phyloP scores from a whole-genome alignment of 169 alveolate species.

The Plasmodium fragile region DNA sequence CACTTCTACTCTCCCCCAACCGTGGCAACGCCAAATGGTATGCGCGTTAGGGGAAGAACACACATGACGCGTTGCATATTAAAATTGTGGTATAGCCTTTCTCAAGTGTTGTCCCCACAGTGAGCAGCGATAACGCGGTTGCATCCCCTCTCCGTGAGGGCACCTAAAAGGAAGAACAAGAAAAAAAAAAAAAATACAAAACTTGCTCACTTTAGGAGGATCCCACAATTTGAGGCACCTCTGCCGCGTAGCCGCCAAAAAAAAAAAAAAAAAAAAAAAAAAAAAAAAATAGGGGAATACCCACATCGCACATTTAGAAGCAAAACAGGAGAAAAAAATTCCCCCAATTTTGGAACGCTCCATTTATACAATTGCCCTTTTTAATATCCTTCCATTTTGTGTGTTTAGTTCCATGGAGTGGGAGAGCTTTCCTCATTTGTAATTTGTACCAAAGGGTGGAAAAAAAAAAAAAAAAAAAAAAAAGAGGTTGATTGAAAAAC shows the following conservation, averaged over 20 bases:
- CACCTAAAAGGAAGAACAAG: neutral
- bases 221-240: neutral
- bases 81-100: neutral
- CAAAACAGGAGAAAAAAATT: neutral
- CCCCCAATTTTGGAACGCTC: neutral
- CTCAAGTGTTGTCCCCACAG: neutral
- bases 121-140: neutral
- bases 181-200: too few relatives aligned
- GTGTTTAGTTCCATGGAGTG: neutral
- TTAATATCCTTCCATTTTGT: neutral
- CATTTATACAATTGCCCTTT: neutral
- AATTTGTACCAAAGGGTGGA: neutral
- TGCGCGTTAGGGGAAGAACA: neutral
- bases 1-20: neutral
- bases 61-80: neutral
- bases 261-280: too few relatives aligned
- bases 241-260: too few relatives aligned
- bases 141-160: neutral
- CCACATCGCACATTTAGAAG: neutral
- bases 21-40: neutral
- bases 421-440: too few relatives aligned
- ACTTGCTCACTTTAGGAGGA: neutral
- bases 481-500: too few relatives aligned
- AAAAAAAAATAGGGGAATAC: neutral
- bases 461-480: too few relatives aligned